Evolutionary conservation across 352 stramenopile genomes (phyloP).

Genomic region (Phytopythium sindhum): DNA sequence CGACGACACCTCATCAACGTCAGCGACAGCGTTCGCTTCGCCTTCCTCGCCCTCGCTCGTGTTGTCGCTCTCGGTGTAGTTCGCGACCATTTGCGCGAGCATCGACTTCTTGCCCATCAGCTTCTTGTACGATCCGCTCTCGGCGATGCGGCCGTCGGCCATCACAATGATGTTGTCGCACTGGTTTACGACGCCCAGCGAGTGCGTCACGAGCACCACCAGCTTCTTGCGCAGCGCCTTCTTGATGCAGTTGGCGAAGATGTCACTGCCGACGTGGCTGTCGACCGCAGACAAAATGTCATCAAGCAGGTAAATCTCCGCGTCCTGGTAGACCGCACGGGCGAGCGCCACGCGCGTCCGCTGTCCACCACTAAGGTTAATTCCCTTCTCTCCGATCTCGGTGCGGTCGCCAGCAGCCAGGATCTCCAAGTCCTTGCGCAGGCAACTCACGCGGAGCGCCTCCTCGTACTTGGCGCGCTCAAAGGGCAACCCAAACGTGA

Average conservation of each 20-base stretch:
- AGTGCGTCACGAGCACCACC: constrained; percentile 92
- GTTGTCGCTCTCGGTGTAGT: constrained; percentile 60
- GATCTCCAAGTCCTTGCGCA: constrained; percentile 87
- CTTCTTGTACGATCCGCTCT: constrained; percentile 55
- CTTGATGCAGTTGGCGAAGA: constrained; percentile 94
- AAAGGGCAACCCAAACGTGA: constrained; percentile 92
- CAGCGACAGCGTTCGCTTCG: constrained; percentile 17
- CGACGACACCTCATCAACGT: constrained; percentile 33
- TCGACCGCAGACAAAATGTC: constrained; percentile 96
- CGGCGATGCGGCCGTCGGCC: constrained; percentile 44
- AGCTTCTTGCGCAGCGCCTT: constrained; percentile 80
- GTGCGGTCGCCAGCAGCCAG: constrained; percentile 92
- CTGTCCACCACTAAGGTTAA: constrained; percentile 97
- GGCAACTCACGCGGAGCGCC: constrained; percentile 54
- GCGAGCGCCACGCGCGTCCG: constrained; percentile 92
- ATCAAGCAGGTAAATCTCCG: constrained; percentile 96
- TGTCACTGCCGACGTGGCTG: constrained; percentile 93
- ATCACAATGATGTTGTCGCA: constrained; percentile 64
- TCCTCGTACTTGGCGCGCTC: constrained; percentile 58
- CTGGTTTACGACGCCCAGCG: constrained; percentile 55
- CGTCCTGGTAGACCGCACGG: constrained; percentile 91
- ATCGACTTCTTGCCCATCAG: constrained; percentile 51
- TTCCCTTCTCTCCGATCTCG: constrained; percentile 98
- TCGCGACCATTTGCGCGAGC: constrained; percentile 59
- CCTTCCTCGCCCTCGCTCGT: constrained; percentile 35